phyloP scores from a whole-genome alignment of 192 early-diverging fungal species.

The Ambispora gerdemannii region DNA sequence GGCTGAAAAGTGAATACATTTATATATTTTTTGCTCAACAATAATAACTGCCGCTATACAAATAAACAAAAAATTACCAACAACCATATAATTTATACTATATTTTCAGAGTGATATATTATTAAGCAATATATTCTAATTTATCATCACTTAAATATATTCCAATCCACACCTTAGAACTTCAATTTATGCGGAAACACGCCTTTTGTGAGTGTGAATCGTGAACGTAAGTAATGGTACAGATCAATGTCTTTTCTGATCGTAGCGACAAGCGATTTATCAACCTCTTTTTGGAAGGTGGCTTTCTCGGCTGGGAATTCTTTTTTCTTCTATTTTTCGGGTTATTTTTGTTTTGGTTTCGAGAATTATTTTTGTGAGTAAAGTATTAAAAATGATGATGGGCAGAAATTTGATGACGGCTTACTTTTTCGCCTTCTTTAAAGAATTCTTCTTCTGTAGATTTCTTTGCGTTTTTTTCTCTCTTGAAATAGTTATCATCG shows the following conservation, averaged over 20 bases:
- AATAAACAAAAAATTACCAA: too few relatives aligned
- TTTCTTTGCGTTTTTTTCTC: slow-evolving; percentile 66
- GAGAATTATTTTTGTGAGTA: background rate
- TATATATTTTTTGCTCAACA: too few relatives aligned
- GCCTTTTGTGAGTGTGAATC: slow-evolving; percentile 93
- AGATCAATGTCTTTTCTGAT: slow-evolving; percentile 85
- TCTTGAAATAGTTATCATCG: slow-evolving; percentile 94
- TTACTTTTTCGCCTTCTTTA: slow-evolving; percentile 48
- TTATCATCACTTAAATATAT: too few relatives aligned
- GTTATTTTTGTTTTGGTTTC: slow-evolving; percentile 17
- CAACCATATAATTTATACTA: too few relatives aligned
- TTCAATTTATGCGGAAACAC: slow-evolving; percentile 94
- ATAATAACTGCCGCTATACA: too few relatives aligned
- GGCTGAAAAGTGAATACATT: too few relatives aligned
- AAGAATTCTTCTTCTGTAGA: slow-evolving; percentile 92
- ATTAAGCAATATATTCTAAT: too few relatives aligned
- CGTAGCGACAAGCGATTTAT: slow-evolving; percentile 76
- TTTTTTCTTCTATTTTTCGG: slow-evolving; percentile 62
- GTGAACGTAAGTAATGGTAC: slow-evolving; percentile 80
- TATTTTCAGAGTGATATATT: too few relatives aligned
- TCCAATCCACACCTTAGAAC: too few relatives aligned
- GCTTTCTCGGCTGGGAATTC: slow-evolving; percentile 72
- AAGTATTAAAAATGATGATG: background rate
- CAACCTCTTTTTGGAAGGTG: slow-evolving; percentile 88
- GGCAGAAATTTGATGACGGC: too few relatives aligned